Evolutionary conservation across 805 yeast genomes (phyloP).

Genomic region (Wickerhamiella musiphila): DNA sequence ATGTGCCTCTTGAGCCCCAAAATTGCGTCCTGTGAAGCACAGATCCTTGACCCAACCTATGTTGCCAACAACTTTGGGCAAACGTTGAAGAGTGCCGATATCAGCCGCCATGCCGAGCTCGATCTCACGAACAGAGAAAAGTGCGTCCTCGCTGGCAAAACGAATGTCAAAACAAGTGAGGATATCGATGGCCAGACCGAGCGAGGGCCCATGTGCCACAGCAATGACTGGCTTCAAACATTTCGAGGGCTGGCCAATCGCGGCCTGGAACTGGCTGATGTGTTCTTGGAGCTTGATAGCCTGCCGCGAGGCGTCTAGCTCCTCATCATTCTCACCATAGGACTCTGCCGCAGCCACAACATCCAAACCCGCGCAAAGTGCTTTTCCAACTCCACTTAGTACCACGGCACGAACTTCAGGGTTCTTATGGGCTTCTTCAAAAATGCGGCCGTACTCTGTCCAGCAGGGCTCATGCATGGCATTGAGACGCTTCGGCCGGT

Average conservation of each 20-base stretch:
- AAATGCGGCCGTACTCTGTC: constrained; percentile 35
- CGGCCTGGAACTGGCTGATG: constrained; percentile 41
- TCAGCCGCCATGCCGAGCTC: constrained; percentile 64
- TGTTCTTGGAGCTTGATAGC: constrained; percentile 21
- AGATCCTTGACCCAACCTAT: constrained; percentile 40
- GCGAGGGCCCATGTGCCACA: constrained; percentile 44
- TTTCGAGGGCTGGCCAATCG: constrained; percentile 23
- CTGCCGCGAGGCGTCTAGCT: constrained; percentile 17
- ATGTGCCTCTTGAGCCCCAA: constrained; percentile 37
- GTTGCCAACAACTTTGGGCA: constrained; percentile 37
- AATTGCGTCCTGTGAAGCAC: constrained; percentile 43
- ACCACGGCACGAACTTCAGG: constrained; percentile 36
- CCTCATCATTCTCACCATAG: constrained; percentile 8
- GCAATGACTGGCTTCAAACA: constrained; percentile 38
- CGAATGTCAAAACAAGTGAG: constrained; percentile 42
- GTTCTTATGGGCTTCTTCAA: constrained; percentile 29
- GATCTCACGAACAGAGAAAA: constrained; percentile 48
- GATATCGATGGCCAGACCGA: constrained; percentile 56
- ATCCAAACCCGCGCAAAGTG: constrained; percentile 52
- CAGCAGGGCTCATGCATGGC: constrained; percentile 39
- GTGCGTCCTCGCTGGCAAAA: constrained; percentile 33
- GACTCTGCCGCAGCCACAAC: constrained; percentile 20
- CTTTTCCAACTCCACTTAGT: constrained; percentile 38
- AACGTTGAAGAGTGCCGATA: constrained; percentile 57
- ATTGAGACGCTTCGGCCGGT: constrained; percentile 43